A percentile compares a stretch with the other conserved stretches of the same genome.
These are phyloP conservation scores for Stellera chamaejasme DNA, from an alignment of 345 rosid species.

Conservation along the genomic window DNA sequence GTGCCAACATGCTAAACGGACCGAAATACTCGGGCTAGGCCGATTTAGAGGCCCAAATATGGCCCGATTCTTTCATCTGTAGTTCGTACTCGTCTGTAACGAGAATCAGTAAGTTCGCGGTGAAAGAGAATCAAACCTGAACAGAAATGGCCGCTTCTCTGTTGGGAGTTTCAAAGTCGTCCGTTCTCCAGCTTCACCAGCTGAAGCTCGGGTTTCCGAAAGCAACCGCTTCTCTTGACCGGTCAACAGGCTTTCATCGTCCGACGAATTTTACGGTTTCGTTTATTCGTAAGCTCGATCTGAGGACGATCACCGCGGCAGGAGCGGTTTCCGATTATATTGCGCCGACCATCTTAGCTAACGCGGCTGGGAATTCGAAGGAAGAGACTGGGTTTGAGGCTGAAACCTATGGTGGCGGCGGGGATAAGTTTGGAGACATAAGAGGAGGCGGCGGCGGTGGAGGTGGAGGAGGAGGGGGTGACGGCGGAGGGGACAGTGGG, in stretches of 20 bases:
- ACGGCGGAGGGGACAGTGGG: conserved; percentile 6
- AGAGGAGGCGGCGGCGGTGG: conserved; percentile 13
- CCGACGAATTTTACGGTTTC: conserved; percentile 4
- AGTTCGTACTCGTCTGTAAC: too few species aligned
- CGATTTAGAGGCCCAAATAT: too few species aligned
- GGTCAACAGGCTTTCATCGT: not conserved
- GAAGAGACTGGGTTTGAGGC: conserved; percentile 21
- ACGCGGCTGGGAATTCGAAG: conserved; percentile 14
- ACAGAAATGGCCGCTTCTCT: conserved; percentile 23
- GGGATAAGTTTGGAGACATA: conserved; percentile 7
- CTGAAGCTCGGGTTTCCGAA: conserved; percentile 17
- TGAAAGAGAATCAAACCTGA: too few species aligned
- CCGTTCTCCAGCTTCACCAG: conserved; percentile 21
- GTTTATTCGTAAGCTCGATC: not conserved
- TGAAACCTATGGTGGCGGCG: conserved; percentile 6
- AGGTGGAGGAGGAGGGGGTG: not conserved
- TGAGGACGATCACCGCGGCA: conserved; percentile 11
- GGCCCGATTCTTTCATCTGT: too few species aligned
- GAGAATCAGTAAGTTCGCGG: too few species aligned
- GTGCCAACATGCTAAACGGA: too few species aligned
- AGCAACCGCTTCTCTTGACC: not conserved
- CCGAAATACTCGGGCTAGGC: too few species aligned
- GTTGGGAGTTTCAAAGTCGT: conserved; percentile 25
- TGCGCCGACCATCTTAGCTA: conserved; percentile 17
- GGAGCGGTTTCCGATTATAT: conserved; percentile 18